Evolutionary conservation across 805 yeast species (phyloP), one percentile per base, ranked within the genome.

Genomic region (Tetrapisispora fleetii): DNA sequence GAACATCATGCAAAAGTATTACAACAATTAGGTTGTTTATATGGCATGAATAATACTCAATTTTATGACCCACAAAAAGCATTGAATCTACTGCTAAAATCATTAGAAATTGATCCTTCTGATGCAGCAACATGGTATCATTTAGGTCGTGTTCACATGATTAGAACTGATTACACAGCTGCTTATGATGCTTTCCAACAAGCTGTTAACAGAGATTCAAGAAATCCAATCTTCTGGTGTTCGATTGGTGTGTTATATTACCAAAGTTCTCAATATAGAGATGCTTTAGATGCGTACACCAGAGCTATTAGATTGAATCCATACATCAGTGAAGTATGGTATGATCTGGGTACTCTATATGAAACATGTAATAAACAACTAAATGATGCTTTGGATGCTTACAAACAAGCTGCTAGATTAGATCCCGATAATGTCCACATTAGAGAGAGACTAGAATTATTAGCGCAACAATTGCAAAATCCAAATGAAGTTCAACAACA

Each of bases 101-200:
- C 96, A 14, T 72, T 93, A 53, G 97, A 91, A 60, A 81, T 90
- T 30, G 97, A 91, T 64, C 78, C 83, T 46, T 75, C 83, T 37
- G 98, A 93, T 66, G 96, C 99, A 5, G 95, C 93, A 60, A 82
- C 95, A 30, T 93, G 99, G 99, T 93, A 93, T 69, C 86, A 93
- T 65, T 69, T 93, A 44, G 99, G 99, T 45, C 80, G 98, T 56
- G 95, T 95, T 54, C 95, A 91, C 71, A 91, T 93, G 98, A 83
- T 95, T 37, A 80, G 91, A 60, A 89, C 86, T 55, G 96, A 91
- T 66, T 93, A 89, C 71, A 84, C 93, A 51, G 89, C 93, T 45
- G 98, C 99, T 1, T 93, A 91, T 68, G 98, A 93, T 63, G 95
- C 97, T 0, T 93, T 91, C 78, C 99, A 93, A 71, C 97, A 90